Conservation (phyloP, 2,329 filamentous ascomycete species). For the Scorias spongiosa region DNA sequence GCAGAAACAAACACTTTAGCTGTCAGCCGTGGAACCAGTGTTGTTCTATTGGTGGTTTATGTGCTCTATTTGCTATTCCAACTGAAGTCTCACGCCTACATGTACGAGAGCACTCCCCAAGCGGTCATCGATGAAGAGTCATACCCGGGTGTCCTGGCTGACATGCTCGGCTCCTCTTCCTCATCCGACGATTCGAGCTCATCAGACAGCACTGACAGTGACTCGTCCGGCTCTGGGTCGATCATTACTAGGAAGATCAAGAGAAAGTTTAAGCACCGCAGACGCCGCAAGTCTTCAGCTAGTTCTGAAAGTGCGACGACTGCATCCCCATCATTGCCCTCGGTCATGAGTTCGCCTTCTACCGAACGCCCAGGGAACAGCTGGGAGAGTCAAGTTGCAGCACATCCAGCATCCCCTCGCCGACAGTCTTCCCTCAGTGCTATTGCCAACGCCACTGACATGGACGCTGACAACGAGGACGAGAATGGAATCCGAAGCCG, state of each 20-base stretch:
- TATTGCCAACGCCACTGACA: conserved; percentile 39
- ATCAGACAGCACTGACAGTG: conserved; percentile 42
- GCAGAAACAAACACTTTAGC: conserved; percentile 62
- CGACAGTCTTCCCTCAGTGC: conserved; percentile 22
- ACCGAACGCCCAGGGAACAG: conserved; percentile 23
- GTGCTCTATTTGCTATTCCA: conserved; percentile 75
- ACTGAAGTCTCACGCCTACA: conserved; percentile 79
- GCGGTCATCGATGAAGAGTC: conserved; percentile 86
- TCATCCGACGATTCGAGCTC: conserved; percentile 38
- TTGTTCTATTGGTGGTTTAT: conserved; percentile 72
- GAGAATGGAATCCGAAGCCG: conserved; percentile 22
- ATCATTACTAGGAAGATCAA: conserved; percentile 53
- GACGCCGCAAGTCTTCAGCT: conserved; percentile 62
- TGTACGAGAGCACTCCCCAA: conserved; percentile 86
- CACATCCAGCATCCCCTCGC: conserved; percentile 16
- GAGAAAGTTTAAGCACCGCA: conserved; percentile 54
- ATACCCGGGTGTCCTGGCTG: conserved; percentile 67
- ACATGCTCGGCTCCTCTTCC: conserved; percentile 60
- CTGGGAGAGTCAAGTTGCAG: conserved; percentile 19
- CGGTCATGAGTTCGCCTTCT: conserved; percentile 30
- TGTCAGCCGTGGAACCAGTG: conserved; percentile 79
- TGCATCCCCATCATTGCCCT: conserved; percentile 24
- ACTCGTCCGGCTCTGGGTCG: conserved; percentile 47
- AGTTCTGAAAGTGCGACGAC: conserved; percentile 55
- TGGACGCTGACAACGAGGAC: conserved; percentile 32